phyloP scores from a whole-genome alignment of 2,329 filamentous ascomycete genomes.

The Botrytis sinoallii region DNA sequence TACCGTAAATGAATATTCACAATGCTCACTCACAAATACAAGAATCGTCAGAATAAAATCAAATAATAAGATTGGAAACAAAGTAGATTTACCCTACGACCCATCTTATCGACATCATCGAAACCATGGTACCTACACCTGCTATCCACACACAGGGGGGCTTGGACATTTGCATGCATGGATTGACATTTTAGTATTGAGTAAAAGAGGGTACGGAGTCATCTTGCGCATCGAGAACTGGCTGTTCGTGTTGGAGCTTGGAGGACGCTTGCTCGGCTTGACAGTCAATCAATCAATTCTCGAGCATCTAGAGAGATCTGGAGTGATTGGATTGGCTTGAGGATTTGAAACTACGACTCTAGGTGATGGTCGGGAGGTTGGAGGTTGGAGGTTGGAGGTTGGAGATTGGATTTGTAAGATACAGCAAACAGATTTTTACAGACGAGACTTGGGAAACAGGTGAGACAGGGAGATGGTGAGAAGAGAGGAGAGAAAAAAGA shows the following conservation, averaged over 20 bases:
- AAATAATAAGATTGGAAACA: neutral
- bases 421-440: neutral
- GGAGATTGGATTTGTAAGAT: neutral
- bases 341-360: too few species aligned
- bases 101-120: conserved; percentile 2
- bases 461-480: neutral
- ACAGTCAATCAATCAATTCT: too few species aligned
- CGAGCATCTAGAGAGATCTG: too few species aligned
- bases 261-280: neutral
- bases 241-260: neutral
- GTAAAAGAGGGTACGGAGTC: neutral
- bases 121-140: neutral
- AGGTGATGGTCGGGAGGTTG: too few species aligned
- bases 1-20: neutral
- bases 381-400: neutral
- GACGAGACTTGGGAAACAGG: neutral
- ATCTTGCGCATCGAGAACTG: neutral
- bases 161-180: neutral
- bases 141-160: neutral
- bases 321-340: neutral
- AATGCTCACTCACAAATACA: too few species aligned
- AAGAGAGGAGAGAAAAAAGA: neutral
- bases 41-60: neutral
- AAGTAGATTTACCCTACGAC: neutral
- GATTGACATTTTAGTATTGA: neutral